Base-by-base conservation (phyloP, 441 rosid species). In the Eutrema salsugineum region DNA sequence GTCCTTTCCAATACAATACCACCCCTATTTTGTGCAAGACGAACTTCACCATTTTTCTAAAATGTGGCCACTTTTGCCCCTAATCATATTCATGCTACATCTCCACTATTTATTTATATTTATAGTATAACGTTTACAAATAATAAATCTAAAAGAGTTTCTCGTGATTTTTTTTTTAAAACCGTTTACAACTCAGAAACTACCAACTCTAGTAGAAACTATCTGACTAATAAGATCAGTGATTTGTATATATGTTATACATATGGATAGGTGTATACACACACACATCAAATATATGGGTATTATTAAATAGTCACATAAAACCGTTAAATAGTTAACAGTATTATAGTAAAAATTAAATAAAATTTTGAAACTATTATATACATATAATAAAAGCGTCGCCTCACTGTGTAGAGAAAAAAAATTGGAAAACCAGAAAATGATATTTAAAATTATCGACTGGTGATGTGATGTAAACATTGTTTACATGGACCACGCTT, bases 381-480 rank as follows among this genome's bases (percentile, higher is more conserved):
- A 38, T 57, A 17, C 8, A 64, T 47, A 39, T 11, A 30, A 24
- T 24, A 12, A 38, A n/a, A 28, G 53, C 8, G 24, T 47, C 51
- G 47, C 14, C 38, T 20, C 38, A 72, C 51, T 59, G 66, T 57
- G n/a, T n/a, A n/a, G n/a, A 38, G 54, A 22, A 14, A 57, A 66
- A 24, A 17, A 8, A 38, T 75, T 30, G 5, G 10, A 36, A 65
- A 39, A 57, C 20, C 12, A 28, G 56, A 51, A 27, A 19, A 15
- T 30, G 51, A 49, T 22, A 14, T 58, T 51, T 62, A 5, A 63
- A 30, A 57, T 56, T 22, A 49, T 57, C 68, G 56, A 27, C 71
- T 63, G 35, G 55, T 64, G 76, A 70, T 76, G 71, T 76, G 67
- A 76, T 76, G 71, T 76, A 64, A 76, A 70, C 63, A 76, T 63